A percentile compares a stretch with the other conserved stretches of the same genome.
These are phyloP conservation scores for Anthracocystis walkeri DNA, from an alignment of 1,284 basidiomycete genomes.

Conservation along the genomic window DNA sequence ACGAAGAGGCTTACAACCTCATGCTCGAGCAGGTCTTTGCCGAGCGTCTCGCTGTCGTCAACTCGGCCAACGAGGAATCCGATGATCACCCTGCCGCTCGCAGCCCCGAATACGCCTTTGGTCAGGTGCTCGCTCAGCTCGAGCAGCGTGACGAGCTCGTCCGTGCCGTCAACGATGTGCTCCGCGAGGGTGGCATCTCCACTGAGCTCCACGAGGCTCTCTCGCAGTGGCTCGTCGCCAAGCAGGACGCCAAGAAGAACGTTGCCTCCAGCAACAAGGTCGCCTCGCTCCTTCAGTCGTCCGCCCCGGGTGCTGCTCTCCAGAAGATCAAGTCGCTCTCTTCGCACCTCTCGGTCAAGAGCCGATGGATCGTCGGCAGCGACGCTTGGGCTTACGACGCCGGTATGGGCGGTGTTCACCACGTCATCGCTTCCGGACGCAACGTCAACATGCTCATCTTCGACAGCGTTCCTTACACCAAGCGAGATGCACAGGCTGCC, in stretches of 20 bases:
- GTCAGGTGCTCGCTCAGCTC: slow-evolving; percentile 85
- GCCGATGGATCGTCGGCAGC: slow-evolving; percentile 93
- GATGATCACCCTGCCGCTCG: slow-evolving; percentile 74
- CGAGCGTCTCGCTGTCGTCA: slow-evolving; percentile 85
- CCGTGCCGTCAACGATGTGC: slow-evolving; percentile 55
- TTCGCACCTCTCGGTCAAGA: slow-evolving; percentile 53
- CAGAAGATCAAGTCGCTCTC: slow-evolving; percentile 58
- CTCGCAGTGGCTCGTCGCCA: slow-evolving; percentile 53
- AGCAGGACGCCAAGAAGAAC: slow-evolving; percentile 52
- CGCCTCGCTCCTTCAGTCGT: slow-evolving; percentile 73
- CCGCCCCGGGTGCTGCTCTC: slow-evolving; percentile 71
- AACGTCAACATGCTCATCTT: slow-evolving; percentile 96
- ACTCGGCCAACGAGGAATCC: slow-evolving; percentile 70
- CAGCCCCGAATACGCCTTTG: slow-evolving; percentile 91
- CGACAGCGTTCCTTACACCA: slow-evolving; percentile 88
- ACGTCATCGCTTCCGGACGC: slow-evolving; percentile 87
- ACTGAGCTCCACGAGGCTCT: slow-evolving; percentile 59
- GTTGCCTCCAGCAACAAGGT: slow-evolving; percentile 51
- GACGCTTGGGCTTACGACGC: slow-evolving; percentile 98
- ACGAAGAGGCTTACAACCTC: slow-evolving; percentile 91
- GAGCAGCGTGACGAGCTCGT: slow-evolving; percentile 62
- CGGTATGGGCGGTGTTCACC: slow-evolving; percentile 94
- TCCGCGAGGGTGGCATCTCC: slow-evolving; percentile 50
- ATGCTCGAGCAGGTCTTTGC: slow-evolving; percentile 86
- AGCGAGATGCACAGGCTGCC: slow-evolving; percentile 72